Conservation (phyloP, 2,329 filamentous ascomycete genomes). For the Rosellinia necatrix region DNA sequence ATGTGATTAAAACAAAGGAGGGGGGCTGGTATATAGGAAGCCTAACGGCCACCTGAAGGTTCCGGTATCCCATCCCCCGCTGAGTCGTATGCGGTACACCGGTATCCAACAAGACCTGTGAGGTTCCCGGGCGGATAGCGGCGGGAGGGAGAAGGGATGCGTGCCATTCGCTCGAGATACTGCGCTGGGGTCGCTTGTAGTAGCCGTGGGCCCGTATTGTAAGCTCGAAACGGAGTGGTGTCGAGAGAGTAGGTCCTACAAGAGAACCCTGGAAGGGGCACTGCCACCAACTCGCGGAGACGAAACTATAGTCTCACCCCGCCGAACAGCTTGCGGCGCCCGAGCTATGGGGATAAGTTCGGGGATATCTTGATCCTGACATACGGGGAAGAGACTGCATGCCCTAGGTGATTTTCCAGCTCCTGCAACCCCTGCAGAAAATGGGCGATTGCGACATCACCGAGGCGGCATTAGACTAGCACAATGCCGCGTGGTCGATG, state of each 20-base stretch:
- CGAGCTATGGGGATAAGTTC: constrained; percentile 7
- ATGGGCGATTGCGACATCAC: constrained; percentile 10
- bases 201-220: constrained; percentile 1
- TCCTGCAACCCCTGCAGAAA: constrained; percentile 16
- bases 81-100: constrained; percentile 7
- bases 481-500: constrained; percentile 11
- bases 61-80: constrained; percentile 1
- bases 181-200: constrained; percentile 3
- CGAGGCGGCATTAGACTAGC: constrained; percentile 14
- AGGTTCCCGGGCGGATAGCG: not conserved
- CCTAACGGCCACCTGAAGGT: constrained; percentile 9
- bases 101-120: constrained; percentile 1
- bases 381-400: not conserved
- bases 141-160: not conserved
- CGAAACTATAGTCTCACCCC: constrained; percentile 2
- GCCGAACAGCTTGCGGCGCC: constrained; percentile 8
- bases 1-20: not conserved
- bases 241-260: not conserved
- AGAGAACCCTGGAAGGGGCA: not conserved
- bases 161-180: constrained; percentile 10
- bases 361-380: constrained; percentile 18
- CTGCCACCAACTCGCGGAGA: constrained; percentile 21
- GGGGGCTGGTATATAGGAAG: not conserved
- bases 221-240: not conserved
- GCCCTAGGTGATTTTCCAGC: constrained; percentile 18